Percentiles rank a stretch among this genome's conserved stretches.
Evolutionary conservation across 352 stramenopile species (phyloP).

Genomic region (Phytophthora palmivora): DNA sequence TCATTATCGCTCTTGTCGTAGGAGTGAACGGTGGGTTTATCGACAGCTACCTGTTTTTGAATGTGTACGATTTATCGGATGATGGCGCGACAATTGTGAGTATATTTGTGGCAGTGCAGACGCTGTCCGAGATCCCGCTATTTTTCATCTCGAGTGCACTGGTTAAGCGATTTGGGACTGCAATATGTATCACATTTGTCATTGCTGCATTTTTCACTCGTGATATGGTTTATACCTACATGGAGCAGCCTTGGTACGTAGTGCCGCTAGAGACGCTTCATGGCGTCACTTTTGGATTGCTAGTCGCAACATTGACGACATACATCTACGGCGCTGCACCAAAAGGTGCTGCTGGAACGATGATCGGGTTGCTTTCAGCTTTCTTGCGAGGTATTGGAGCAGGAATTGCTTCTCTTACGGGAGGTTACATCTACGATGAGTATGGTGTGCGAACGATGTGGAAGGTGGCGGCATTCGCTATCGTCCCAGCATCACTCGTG

Average conservation of each 20-base stretch:
- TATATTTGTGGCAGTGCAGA: conserved; percentile 59
- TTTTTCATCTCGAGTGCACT: conserved; percentile 67
- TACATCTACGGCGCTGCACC: conserved; percentile 60
- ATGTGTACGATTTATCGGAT: conserved; percentile 60
- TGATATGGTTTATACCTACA: conserved; percentile 60
- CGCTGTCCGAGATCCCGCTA: conserved; percentile 58
- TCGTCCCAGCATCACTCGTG: conserved; percentile 25
- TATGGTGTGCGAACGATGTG: conserved; percentile 57
- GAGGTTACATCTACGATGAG: conserved; percentile 64
- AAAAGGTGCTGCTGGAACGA: conserved; percentile 48
- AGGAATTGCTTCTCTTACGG: conserved; percentile 54
- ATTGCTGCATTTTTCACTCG: conserved; percentile 52
- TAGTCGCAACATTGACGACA: conserved; percentile 50
- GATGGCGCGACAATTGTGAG: conserved; percentile 56
- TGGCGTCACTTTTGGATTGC: conserved; percentile 57
- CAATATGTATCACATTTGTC: conserved; percentile 53
- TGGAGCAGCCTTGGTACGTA: conserved; percentile 58
- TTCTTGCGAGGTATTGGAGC: conserved; percentile 59
- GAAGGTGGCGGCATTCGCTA: conserved; percentile 47
- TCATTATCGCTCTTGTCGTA: conserved; percentile 53
- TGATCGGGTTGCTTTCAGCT: conserved; percentile 65
- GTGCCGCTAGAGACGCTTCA: conserved; percentile 70
- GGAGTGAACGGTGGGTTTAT: conserved; percentile 64
- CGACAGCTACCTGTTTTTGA: conserved; percentile 59
- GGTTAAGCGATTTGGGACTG: conserved; percentile 48